Evolutionary conservation across 257 asterid genomes (phyloP).

Genomic region (Solanum infundibuliforme): DNA sequence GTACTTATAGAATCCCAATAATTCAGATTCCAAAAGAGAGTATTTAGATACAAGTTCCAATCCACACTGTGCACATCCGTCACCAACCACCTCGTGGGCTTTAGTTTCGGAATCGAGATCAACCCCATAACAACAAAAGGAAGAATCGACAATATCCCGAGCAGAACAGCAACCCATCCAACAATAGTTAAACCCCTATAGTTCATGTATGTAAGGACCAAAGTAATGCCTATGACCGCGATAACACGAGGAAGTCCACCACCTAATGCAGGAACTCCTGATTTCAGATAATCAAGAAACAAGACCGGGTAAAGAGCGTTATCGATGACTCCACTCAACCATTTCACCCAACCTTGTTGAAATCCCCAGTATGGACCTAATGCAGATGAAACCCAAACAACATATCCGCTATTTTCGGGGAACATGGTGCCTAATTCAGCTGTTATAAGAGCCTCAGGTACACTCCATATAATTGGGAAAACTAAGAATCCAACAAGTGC

Average conservation of each 20-base stretch:
- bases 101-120: slow-evolving; percentile 38
- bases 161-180: slow-evolving; percentile 53
- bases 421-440: slow-evolving; percentile 76
- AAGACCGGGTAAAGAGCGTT: slow-evolving; percentile 57
- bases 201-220: slow-evolving; percentile 41
- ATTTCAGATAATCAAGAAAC: slow-evolving; percentile 58
- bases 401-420: slow-evolving; percentile 70
- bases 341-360: slow-evolving; percentile 72
- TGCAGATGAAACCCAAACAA: slow-evolving; percentile 69
- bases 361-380: slow-evolving; percentile 67
- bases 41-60: slow-evolving; percentile 58
- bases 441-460: slow-evolving; percentile 66
- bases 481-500: slow-evolving; percentile 49
- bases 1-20: slow-evolving; percentile 72
- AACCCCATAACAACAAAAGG: slow-evolving; percentile 65
- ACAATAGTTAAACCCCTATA: slow-evolving; percentile 59
- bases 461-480: slow-evolving; percentile 62
- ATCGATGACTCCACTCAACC: slow-evolving; percentile 67
- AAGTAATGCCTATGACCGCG: slow-evolving; percentile 37
- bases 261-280: slow-evolving; percentile 50
- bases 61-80: slow-evolving; percentile 34
- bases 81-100: slow-evolving; percentile 53
- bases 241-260: slow-evolving; percentile 43
- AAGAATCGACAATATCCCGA: slow-evolving; percentile 51
- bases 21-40: slow-evolving; percentile 65